Percentiles rank a stretch among this genome's conserved stretches.
Conservation (phyloP, 345 rosid genomes). For the Gossypium anomalum region DNA sequence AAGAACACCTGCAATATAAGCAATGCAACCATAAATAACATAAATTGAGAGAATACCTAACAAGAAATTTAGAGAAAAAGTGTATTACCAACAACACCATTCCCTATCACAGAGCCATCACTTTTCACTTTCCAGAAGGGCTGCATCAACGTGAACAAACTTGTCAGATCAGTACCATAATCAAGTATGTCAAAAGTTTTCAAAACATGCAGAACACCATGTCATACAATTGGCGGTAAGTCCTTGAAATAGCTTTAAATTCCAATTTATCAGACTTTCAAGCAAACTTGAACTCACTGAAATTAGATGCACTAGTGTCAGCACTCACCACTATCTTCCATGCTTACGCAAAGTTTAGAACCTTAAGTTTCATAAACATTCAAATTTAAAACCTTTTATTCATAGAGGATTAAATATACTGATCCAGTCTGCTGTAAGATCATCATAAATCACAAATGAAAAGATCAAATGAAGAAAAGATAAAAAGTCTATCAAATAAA, state of each 20-base stretch:
- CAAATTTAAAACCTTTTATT: not conserved
- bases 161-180: slow-evolving; percentile 23
- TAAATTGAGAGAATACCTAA: slow-evolving; percentile 12
- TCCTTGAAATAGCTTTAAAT: not conserved
- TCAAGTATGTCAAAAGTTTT: not conserved
- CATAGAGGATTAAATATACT: not conserved
- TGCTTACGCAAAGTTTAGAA: not conserved
- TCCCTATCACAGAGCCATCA: slow-evolving; percentile 49
- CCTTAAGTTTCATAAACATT: slow-evolving; percentile 1
- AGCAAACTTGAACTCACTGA: slow-evolving; percentile 1
- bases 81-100: slow-evolving; percentile 71
- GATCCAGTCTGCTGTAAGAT: not conserved
- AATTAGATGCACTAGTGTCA: not conserved
- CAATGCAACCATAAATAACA: slow-evolving; percentile 20
- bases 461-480: not conserved
- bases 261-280: not conserved
- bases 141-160: slow-evolving; percentile 36
- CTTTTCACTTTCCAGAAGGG: slow-evolving; percentile 87
- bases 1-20: slow-evolving; percentile 64
- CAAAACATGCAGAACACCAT: not conserved
- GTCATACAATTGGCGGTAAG: not conserved
- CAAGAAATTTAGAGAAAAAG: slow-evolving; percentile 20
- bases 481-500: no score
- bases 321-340: not conserved
- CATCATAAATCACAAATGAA: slow-evolving; percentile 10